Evolutionary conservation across 768 basidiomycete species (phyloP), one percentile per base, ranked within the genome.

Genomic region (Multifurca ochricompacta): DNA sequence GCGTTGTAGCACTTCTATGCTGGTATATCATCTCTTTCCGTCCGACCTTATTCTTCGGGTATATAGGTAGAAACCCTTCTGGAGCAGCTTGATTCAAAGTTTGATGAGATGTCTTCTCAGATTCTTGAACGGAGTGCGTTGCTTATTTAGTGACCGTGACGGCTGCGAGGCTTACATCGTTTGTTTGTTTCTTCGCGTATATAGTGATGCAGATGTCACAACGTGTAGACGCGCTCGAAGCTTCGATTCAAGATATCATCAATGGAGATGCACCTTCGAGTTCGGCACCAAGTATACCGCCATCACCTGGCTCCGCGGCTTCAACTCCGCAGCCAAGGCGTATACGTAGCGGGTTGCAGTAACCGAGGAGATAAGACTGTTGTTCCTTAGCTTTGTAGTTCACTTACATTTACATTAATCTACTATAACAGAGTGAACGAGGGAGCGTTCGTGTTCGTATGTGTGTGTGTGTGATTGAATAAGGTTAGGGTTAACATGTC

Each of bases 201-300:
- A 32, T 65, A 95, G 93, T 96, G 93, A 80, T 73, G 51, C 87
- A 91, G 63, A 96, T 95, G 93, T 94, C 92, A 1, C 78, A 80
- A 35, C 80, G 93, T 40, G 92, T 96, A 19, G 92, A 96, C 63
- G 80, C 87, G 16, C 74, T 96, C 28, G 93, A 96, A 65, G 82
- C 82, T 16, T 82, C 92, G 10, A 93, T 96, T 51, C 90, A 93
- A 61, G 92, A 95, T 64, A 87, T 95, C 44, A 92, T 96, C 65
- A 88, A 84, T 57, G 82, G 81, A 27, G 87, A 87, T 55, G 68
- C 79, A 14, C 58, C 69, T 32, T 34, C 54, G 28, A 49, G 54
- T 27, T 39, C 61, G 27, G 63, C 73, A 4, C 65, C 73, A 23
- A 80, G 75, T 59, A 70, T 81, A 35, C 79, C 83, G 10, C 79